Base-by-base conservation (phyloP, 116 monocot genomes). In the Cymodocea nodosa region DNA sequence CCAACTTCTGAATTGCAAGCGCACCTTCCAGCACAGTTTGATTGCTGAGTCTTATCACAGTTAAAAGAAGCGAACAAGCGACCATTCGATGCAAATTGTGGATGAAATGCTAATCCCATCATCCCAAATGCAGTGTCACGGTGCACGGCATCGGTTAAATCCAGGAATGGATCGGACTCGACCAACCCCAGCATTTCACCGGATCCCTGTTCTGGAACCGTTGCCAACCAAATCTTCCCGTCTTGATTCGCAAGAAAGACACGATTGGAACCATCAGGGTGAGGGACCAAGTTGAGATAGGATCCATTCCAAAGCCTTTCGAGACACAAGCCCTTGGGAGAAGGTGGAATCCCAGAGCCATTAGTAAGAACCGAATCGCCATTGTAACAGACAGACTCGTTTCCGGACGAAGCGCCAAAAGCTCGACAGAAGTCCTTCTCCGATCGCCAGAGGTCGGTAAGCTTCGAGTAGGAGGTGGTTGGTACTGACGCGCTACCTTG, bases 91-190 rank as follows among this genome's bases (percentile, higher is more conserved):
- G 76, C 62, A 50, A 89, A 94, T 35, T 87, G 66, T 18, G 89
- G 94, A 71, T 94, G 94, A 68, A 94, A 87, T 48, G 89, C 87
- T 19, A 94, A 0, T 24, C 86, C 89, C 84, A 94, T 70, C 16
- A 94, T 40, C 5, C 94, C 94, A 62, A 86, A 87, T 67, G 73
- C 59, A 35, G 70, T 61, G 64, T 84, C 80, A 1, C 53, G 73
- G 53, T 86, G 58, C 25, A 94, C 84, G 66, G 81, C 78, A 77
- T 87, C 89, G n/a, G 84, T 84, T 70, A 94, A 48, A 79, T 94
- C 94, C 39, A 94, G 72, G 65, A 89, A 94, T 55, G 86, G 82
- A 16, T 67, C 72, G 12, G 82, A 72, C 20, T 84, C 80, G 66
- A 82, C 76, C 3, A 89, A 6, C 19, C 68, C 75, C 71, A 94